Percentiles rank a stretch among this genome's conserved stretches.
phyloP scores from a whole-genome alignment of 768 basidiomycete genomes.

The Hygrocybe coccinea region DNA sequence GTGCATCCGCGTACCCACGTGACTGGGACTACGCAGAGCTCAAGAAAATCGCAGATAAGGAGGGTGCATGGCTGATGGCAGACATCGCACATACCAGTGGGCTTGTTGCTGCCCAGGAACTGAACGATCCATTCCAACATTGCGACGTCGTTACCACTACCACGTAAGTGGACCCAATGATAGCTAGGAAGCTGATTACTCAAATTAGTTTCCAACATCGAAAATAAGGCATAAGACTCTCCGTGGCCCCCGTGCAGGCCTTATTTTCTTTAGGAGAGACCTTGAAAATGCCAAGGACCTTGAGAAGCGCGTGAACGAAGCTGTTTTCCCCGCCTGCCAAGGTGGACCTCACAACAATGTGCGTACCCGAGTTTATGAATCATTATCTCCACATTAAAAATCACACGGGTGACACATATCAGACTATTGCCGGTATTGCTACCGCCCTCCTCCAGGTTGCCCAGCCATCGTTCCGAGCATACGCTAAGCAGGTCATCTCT shows the following conservation, averaged over 20 bases:
- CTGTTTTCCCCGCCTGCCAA: constrained; percentile 99
- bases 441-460: constrained; percentile 88
- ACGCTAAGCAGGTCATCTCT: constrained; percentile 90
- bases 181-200: background rate
- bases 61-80: constrained; percentile 90
- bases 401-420: background rate
- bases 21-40: constrained; percentile 94
- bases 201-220: constrained; percentile 26
- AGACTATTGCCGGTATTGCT: constrained; percentile 95
- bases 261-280: constrained; percentile 98
- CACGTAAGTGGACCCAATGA: constrained; percentile 55
- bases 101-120: constrained; percentile 85
- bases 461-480: constrained; percentile 82
- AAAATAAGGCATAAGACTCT: constrained; percentile 99
- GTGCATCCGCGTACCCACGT: constrained; percentile 96
- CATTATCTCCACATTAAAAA: no score
- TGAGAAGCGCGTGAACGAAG: constrained; percentile 95
- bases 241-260: constrained; percentile 93
- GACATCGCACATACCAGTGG: constrained; percentile 98
- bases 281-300: constrained; percentile 75
- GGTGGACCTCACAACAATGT: constrained; percentile 99
- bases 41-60: constrained; percentile 74
- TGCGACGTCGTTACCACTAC: constrained; percentile 99
- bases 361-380: constrained; percentile 21
- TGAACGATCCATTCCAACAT: constrained; percentile 88